A percentile compares a stretch with the other conserved stretches of the same genome.
Conservation (phyloP, 768 basidiomycete genomes). For the Pleurotus giganteus region DNA sequence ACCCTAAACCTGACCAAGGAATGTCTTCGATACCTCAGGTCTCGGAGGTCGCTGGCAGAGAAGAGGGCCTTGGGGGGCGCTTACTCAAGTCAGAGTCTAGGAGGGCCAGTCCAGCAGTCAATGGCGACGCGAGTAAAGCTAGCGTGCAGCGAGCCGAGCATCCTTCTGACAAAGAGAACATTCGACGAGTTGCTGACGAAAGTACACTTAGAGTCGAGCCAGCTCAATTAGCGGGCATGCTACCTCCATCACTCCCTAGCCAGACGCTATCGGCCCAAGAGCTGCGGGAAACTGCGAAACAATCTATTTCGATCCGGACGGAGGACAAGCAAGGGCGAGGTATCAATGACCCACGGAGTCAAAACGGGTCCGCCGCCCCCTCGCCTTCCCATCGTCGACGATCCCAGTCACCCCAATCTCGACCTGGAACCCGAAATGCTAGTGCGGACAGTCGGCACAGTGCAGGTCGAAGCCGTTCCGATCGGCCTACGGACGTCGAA, state of each 20-base stretch:
- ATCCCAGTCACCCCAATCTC: conserved; percentile 62
- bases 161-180: neutral
- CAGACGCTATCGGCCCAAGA: conserved; percentile 79
- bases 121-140: neutral
- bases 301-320: conserved; percentile 46
- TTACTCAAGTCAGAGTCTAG: neutral
- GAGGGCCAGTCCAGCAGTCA: conserved; percentile 1
- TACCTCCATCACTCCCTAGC: conserved; percentile 75
- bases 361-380: conserved; percentile 49
- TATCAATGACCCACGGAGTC: conserved; percentile 38
- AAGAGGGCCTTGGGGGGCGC: neutral
- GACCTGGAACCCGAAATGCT: conserved; percentile 65
- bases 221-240: conserved; percentile 44
- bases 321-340: conserved; percentile 35
- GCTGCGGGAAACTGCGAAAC: conserved; percentile 76
- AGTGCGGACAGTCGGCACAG: conserved; percentile 75
- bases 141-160: neutral
- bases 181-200: conserved; percentile 38
- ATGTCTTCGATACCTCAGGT: neutral
- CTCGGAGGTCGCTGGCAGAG: neutral
- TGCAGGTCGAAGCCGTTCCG: conserved; percentile 57
- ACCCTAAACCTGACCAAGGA: conserved; percentile 13
- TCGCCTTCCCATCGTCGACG: conserved; percentile 65
- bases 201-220: conserved; percentile 38
- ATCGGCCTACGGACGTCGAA: conserved; percentile 48